Conservation (phyloP, 208 protist genomes). For the Zelonia costaricensis region DNA sequence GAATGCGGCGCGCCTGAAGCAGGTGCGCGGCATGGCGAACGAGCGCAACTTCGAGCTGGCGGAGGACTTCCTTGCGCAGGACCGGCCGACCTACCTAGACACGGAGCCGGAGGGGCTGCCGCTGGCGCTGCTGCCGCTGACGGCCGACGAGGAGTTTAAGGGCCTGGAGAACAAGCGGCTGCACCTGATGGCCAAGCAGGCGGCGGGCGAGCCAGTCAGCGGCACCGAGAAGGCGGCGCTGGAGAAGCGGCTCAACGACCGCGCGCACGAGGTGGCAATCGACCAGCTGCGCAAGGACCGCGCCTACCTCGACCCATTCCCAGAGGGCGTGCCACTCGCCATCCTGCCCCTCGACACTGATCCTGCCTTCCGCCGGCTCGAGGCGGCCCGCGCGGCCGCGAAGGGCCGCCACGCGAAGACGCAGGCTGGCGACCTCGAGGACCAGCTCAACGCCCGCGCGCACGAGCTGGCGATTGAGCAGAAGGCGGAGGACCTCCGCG, state of each 20-base stretch:
- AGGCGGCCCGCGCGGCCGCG: slow-evolving; percentile 53
- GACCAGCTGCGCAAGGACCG: slow-evolving; percentile 60
- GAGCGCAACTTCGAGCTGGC: slow-evolving; percentile 50
- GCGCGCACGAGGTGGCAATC: slow-evolving; percentile 52
- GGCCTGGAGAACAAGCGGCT: slow-evolving; percentile 51
- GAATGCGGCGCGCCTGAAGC: slow-evolving; percentile 53
- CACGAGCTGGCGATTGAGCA: slow-evolving; percentile 60
- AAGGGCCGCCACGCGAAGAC: slow-evolving; percentile 56
- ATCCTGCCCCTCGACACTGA: slow-evolving; percentile 71
- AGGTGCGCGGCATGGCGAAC: slow-evolving; percentile 47
- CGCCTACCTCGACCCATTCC: slow-evolving; percentile 56
- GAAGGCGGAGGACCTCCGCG: slow-evolving; percentile 54
- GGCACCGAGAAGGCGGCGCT: slow-evolving; percentile 36
- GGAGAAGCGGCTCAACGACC: slow-evolving; percentile 54
- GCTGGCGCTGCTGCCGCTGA: slow-evolving; percentile 48
- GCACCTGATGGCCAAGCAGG: slow-evolving; percentile 25
- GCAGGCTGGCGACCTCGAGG: slow-evolving; percentile 53
- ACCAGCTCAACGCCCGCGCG: slow-evolving; percentile 63
- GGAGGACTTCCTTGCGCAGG: slow-evolving; percentile 46
- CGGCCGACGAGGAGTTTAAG: slow-evolving; percentile 61
- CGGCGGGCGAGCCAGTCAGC: slow-evolving; percentile 25
- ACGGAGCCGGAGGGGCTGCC: slow-evolving; percentile 51
- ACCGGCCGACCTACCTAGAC: slow-evolving; percentile 71
- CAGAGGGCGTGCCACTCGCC: slow-evolving; percentile 58
- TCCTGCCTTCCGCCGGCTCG: slow-evolving; percentile 50